Evolutionary conservation across 192 early-diverging fungal genomes (phyloP).

Genomic region (Chytriomyces confervae): DNA sequence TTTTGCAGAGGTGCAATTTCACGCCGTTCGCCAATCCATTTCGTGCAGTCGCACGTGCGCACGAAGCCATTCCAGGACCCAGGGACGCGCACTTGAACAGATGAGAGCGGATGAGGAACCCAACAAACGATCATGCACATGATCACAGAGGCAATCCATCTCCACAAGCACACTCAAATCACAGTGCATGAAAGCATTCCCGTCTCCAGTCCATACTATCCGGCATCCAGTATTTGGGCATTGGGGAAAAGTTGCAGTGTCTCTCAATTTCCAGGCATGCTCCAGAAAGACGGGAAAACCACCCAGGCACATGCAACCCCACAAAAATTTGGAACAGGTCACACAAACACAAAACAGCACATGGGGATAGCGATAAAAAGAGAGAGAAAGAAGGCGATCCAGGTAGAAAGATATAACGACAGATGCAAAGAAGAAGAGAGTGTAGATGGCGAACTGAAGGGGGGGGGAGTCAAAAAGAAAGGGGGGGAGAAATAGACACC

Average conservation of each 20-base stretch:
- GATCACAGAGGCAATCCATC: too few species aligned
- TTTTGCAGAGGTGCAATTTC: neutral
- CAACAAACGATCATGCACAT: too few species aligned
- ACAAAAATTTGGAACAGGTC: neutral
- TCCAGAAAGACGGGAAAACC: too few species aligned
- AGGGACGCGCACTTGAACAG: neutral
- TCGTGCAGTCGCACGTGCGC: neutral
- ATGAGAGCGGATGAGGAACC: too few species aligned
- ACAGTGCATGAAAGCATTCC: too few species aligned
- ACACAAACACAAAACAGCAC: neutral
- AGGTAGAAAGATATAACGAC: too few species aligned
- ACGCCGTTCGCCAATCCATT: neutral
- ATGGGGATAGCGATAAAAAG: neutral
- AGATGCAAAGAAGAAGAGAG: too few species aligned
- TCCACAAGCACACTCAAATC: too few species aligned
- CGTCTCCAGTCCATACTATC: too few species aligned
- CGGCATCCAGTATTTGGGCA: too few species aligned
- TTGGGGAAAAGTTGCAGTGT: too few species aligned
- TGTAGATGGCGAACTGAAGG: neutral
- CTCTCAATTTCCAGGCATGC: too few species aligned
- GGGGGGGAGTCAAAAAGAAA: neutral
- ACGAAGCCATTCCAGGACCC: neutral
- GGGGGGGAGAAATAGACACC: constrained; percentile 1
- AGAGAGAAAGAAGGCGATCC: neutral
- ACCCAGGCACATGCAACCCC: neutral